These are phyloP conservation scores for Lentinula sp. DNA, from an alignment of 768 basidiomycete genomes.

Conservation along the genomic window DNA sequence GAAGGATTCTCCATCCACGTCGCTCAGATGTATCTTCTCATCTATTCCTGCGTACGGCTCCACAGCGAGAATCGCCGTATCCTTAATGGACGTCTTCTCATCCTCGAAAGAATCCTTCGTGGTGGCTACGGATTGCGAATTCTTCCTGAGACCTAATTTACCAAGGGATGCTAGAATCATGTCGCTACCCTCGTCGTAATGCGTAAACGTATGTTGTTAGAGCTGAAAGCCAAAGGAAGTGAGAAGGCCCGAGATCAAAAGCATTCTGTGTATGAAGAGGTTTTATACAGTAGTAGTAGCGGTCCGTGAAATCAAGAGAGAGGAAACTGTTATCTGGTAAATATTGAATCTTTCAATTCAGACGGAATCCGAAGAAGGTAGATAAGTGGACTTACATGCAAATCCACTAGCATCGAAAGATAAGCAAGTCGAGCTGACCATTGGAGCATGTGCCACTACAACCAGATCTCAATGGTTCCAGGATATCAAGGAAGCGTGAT, in stretches of 20 bases:
- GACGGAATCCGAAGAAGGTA: not conserved
- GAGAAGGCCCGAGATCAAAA: not conserved
- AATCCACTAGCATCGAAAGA: not conserved
- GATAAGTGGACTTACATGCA: not conserved
- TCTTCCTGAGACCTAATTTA: not conserved
- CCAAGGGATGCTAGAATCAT: not conserved
- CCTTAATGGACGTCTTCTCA: constrained; percentile 7
- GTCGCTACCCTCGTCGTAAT: not conserved
- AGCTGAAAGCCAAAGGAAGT: not conserved
- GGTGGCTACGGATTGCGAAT: not conserved
- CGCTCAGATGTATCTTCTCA: not conserved
- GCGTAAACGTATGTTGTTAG: not conserved
- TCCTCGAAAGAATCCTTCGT: constrained; percentile 1
- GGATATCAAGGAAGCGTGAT: not conserved
- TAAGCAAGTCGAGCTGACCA: not conserved
- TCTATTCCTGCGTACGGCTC: not conserved
- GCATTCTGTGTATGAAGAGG: no score
- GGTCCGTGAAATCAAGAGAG: not conserved
- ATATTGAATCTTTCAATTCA: no score
- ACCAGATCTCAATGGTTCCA: not conserved
- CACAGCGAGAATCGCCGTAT: not conserved
- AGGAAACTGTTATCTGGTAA: not conserved
- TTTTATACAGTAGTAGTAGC: not conserved
- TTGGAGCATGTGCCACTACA: not conserved
- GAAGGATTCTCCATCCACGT: not conserved